These are phyloP conservation scores for Phalaenopsis aphrodite DNA, from an alignment of 106 monocot species.

Conservation along the genomic window DNA sequence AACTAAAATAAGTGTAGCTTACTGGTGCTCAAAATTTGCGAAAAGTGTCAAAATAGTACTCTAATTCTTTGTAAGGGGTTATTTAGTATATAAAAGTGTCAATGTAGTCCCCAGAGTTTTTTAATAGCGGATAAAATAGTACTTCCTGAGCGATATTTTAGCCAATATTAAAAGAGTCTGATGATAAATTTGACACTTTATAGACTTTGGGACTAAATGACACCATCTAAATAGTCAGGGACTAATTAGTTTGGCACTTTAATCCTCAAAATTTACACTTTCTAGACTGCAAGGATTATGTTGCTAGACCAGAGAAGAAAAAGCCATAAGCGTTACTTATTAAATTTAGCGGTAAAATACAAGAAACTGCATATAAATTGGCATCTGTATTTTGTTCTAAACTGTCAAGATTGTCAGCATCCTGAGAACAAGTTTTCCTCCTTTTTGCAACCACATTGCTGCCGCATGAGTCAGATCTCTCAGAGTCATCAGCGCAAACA, in stretches of 20 bases:
- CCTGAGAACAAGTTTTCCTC: slow-evolving; percentile 42
- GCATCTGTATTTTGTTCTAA: slow-evolving; percentile 5
- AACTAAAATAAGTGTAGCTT: background rate
- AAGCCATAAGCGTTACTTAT: background rate
- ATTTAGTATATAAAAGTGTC: no score
- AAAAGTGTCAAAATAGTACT: no score
- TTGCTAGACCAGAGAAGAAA: background rate
- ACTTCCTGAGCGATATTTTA: no score
- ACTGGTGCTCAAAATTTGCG: background rate
- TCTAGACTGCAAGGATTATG: background rate
- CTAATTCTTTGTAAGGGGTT: no score
- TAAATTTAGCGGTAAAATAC: slow-evolving; percentile 18
- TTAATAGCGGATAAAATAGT: no score
- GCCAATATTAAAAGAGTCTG: no score
- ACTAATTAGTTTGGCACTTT: no score
- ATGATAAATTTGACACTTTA: no score
- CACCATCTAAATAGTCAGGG: no score
- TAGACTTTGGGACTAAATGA: no score
- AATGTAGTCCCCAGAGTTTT: no score
- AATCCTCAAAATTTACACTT: background rate
- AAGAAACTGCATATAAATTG: slow-evolving; percentile 19
- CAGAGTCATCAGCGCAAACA: slow-evolving; percentile 7
- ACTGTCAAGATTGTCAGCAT: slow-evolving; percentile 9
- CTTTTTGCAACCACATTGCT: slow-evolving; percentile 36
- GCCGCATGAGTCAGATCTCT: slow-evolving; percentile 17